Percentiles rank a stretch among this genome's conserved stretches.
Evolutionary conservation across 371 early-diverging fungal species (phyloP).

Genomic region (Neoconidiobolus thromboides): DNA sequence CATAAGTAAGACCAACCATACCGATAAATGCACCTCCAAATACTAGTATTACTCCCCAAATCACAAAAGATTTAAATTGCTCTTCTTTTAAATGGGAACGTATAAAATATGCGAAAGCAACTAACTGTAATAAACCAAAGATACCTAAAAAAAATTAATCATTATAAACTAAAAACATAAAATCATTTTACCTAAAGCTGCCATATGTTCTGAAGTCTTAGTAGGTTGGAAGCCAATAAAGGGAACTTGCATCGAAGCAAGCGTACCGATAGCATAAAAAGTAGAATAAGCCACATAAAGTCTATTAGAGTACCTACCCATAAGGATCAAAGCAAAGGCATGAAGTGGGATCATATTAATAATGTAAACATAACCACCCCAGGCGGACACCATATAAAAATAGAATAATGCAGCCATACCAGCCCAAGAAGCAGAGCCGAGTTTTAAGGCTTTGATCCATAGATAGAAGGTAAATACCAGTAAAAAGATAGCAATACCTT

Average conservation of each 20-base stretch:
- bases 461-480: constrained; percentile 91
- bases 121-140: constrained; percentile 80
- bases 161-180: constrained; percentile 5
- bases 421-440: constrained; percentile 77
- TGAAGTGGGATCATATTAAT: constrained; percentile 96
- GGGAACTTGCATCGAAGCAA: constrained; percentile 95
- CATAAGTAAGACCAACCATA: constrained; percentile 30
- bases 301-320: constrained; percentile 88
- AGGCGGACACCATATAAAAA: constrained; percentile 98
- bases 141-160: constrained; percentile 26
- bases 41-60: constrained; percentile 37
- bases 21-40: constrained; percentile 25
- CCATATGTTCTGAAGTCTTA: constrained; percentile 96
- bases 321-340: constrained; percentile 78
- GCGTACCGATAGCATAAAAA: constrained; percentile 88
- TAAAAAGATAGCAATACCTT: constrained; percentile 96
- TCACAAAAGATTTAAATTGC: constrained; percentile 64
- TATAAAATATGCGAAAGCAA: constrained; percentile 71
- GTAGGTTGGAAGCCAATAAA: constrained; percentile 98
- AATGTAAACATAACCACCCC: constrained; percentile 99
- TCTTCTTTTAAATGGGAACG: constrained; percentile 59
- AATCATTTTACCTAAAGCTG: constrained; percentile 59
- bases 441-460: constrained; percentile 89
- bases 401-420: constrained; percentile 79
- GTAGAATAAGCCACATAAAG: constrained; percentile 93